These are phyloP conservation scores for Scleromitrula shiraiana DNA, from an alignment of 2,329 filamentous ascomycete species.

Conservation along the genomic window DNA sequence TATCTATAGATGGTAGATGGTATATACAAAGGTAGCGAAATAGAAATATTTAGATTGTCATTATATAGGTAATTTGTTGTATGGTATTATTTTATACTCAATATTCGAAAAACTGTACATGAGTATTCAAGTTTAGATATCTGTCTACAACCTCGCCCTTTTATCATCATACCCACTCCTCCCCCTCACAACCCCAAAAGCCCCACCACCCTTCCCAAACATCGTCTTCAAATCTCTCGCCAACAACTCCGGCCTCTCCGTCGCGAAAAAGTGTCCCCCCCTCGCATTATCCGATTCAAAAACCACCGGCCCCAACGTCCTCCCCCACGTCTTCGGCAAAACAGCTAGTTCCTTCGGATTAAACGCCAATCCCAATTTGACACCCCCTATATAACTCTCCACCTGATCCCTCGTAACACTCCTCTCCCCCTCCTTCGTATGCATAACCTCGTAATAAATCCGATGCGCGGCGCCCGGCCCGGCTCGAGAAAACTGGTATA, in stretches of 20 bases:
- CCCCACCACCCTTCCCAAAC: conserved; percentile 46
- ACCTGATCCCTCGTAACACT: conserved; percentile 25
- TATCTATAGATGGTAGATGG: too few species aligned
- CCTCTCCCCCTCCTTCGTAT: conserved; percentile 29
- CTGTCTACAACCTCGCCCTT: conserved; percentile 14
- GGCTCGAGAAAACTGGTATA: conserved; percentile 65
- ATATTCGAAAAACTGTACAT: too few species aligned
- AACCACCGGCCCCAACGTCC: conserved; percentile 53
- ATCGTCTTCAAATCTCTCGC: conserved; percentile 46
- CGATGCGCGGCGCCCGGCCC: conserved; percentile 58
- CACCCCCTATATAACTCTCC: conserved; percentile 15
- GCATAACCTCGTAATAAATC: conserved; percentile 64
- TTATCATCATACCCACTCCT: conserved; percentile 24
- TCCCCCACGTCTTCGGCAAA: conserved; percentile 46
- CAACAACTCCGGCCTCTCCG: conserved; percentile 47
- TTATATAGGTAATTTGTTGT: background rate
- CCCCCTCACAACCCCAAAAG: conserved; percentile 28
- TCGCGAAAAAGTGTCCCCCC: conserved; percentile 52
- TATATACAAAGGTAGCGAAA: too few species aligned
- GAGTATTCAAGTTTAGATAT: background rate
- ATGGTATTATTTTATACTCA: background rate
- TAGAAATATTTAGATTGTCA: too few species aligned
- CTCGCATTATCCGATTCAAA: conserved; percentile 36
- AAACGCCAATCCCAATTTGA: conserved; percentile 38
- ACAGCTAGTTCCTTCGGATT: conserved; percentile 52